Evolutionary conservation across 2,329 filamentous ascomycete species (phyloP).

Genomic region (Aspergillus sp.): DNA sequence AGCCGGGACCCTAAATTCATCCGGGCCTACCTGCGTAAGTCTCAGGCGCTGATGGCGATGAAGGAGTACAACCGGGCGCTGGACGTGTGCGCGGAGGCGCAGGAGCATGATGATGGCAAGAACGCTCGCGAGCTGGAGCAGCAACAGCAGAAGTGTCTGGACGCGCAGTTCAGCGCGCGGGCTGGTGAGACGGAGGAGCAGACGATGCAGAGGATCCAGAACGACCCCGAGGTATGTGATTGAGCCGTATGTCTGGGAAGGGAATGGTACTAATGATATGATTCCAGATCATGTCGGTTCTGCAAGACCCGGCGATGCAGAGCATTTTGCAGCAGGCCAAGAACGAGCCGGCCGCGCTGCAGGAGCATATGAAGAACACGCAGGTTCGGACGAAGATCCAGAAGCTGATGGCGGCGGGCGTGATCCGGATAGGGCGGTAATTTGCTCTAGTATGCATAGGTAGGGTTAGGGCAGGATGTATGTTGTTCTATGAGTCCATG

Average conservation of each 20-base stretch:
- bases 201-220: slow-evolving; percentile 81
- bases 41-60: slow-evolving; percentile 93
- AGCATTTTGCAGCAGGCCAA: slow-evolving; percentile 95
- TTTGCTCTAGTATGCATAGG: too few species aligned
- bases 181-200: slow-evolving; percentile 95
- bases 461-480: too few species aligned
- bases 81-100: slow-evolving; percentile 76
- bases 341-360: slow-evolving; percentile 78
- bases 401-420: slow-evolving; percentile 86
- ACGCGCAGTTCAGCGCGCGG: slow-evolving; percentile 79
- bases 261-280: slow-evolving; percentile 18
- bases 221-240: slow-evolving; percentile 71
- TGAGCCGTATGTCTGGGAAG: not conserved
- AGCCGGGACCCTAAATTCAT: slow-evolving; percentile 88
- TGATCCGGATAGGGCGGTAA: slow-evolving; percentile 66
- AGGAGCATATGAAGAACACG: slow-evolving; percentile 96
- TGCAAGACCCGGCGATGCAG: slow-evolving; percentile 97
- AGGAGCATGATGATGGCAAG: slow-evolving; percentile 66
- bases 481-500: too few species aligned
- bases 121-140: slow-evolving; percentile 87
- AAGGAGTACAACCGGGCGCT: slow-evolving; percentile 94
- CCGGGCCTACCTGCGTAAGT: slow-evolving; percentile 91
- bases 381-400: slow-evolving; percentile 79
- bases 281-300: slow-evolving; percentile 68
- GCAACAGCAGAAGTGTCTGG: slow-evolving; percentile 85